phyloP scores from a whole-genome alignment of 208 protist species.

The Wallacemonas rigidus region DNA sequence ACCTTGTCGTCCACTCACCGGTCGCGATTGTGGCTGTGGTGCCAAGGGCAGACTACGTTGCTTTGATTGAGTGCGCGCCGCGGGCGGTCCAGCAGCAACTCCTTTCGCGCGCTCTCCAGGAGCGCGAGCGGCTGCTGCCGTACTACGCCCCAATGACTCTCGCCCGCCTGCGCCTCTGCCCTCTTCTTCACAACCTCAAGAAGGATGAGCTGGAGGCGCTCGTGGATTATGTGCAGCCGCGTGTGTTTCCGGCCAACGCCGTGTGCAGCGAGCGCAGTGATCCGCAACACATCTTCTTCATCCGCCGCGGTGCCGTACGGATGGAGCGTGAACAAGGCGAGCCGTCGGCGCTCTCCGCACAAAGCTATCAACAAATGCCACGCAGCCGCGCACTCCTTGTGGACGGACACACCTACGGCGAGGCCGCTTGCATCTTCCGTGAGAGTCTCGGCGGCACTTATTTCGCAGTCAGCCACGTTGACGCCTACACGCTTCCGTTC shows the following conservation, averaged over 20 bases:
- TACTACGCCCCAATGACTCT: conserved; percentile 62
- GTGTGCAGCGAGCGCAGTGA: conserved; percentile 49
- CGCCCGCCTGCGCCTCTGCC: conserved; percentile 65
- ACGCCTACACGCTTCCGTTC: conserved; percentile 79
- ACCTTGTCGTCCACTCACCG: conserved; percentile 47
- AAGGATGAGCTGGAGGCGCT: conserved; percentile 57
- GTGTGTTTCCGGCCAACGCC: conserved; percentile 69
- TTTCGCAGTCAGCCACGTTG: conserved; percentile 71
- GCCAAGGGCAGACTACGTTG: conserved; percentile 45
- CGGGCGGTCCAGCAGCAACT: conserved; percentile 41
- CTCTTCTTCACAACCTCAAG: conserved; percentile 50
- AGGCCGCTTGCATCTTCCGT: conserved; percentile 73
- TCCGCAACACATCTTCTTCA: conserved; percentile 73
- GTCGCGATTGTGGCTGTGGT: conserved; percentile 46
- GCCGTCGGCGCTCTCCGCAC: conserved; percentile 18
- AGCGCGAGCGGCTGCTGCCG: conserved; percentile 61
- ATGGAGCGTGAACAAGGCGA: conserved; percentile 43
- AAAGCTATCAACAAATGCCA: conserved; percentile 24
- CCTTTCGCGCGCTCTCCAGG: conserved; percentile 44
- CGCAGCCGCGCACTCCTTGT: conserved; percentile 63
- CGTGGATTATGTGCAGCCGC: conserved; percentile 57
- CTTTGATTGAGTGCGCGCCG: conserved; percentile 34
- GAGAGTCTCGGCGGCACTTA: conserved; percentile 56
- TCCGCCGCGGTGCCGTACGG: conserved; percentile 71
- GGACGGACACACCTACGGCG: conserved; percentile 84